These are phyloP conservation scores for Euphorbia lathyris DNA, from an alignment of 345 rosid genomes.

Conservation along the genomic window DNA sequence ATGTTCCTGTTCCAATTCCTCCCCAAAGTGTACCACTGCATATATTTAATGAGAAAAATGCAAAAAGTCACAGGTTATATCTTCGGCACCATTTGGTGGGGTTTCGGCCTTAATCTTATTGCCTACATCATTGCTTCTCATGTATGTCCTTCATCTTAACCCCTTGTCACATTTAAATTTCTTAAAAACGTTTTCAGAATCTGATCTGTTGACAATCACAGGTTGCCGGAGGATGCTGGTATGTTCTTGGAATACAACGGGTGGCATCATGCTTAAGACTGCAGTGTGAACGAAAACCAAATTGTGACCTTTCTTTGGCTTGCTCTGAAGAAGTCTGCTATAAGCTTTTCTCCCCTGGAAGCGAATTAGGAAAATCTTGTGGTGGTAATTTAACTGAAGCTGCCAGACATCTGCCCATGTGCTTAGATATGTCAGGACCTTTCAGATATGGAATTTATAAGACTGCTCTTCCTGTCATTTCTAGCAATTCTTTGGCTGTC, in stretches of 20 bases:
- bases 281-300: slow-evolving; percentile 46
- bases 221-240: slow-evolving; percentile 97
- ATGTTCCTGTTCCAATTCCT: slow-evolving; percentile 57
- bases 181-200: not conserved
- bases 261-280: slow-evolving; percentile 69
- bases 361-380: slow-evolving; percentile 39
- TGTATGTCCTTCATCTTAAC: slow-evolving; percentile 35
- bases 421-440: slow-evolving; percentile 66
- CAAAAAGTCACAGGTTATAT: slow-evolving; percentile 86
- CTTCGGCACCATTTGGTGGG: slow-evolving; percentile 98
- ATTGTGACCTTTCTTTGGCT: slow-evolving; percentile 54
- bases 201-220: slow-evolving; percentile 7
- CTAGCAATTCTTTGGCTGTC: slow-evolving; percentile 76
- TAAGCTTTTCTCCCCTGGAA: slow-evolving; percentile 36
- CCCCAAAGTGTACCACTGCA: slow-evolving; percentile 84
- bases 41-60: slow-evolving; percentile 74
- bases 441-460: slow-evolving; percentile 67
- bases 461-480: slow-evolving; percentile 79
- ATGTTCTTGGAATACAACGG: slow-evolving; percentile 78
- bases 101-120: slow-evolving; percentile 80
- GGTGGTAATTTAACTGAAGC: slow-evolving; percentile 46
- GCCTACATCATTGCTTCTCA: slow-evolving; percentile 94
- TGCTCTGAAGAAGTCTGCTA: slow-evolving; percentile 66
- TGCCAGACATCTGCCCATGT: slow-evolving; percentile 39
- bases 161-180: not conserved